phyloP scores from a whole-genome alignment of 140 eudicot species.

The Bidens hawaiensis region DNA sequence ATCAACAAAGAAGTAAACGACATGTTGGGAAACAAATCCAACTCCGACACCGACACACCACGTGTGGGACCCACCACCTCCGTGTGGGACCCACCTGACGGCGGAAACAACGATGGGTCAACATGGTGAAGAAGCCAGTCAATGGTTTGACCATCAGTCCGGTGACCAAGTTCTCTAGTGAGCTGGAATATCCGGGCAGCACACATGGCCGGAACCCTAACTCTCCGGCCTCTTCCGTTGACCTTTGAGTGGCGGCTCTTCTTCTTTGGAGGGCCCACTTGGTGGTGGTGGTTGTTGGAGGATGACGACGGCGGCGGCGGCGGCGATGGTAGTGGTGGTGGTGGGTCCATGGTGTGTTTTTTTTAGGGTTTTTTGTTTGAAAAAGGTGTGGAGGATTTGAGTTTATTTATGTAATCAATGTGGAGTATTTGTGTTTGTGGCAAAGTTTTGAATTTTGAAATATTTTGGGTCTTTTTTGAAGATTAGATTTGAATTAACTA shows the following conservation, averaged over 20 bases:
- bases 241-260: constrained; percentile 46
- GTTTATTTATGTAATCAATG: background rate
- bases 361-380: constrained; percentile 21
- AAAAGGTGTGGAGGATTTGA: background rate
- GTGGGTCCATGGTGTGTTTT: constrained; percentile 29
- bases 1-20: constrained; percentile 39
- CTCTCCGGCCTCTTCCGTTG: constrained; percentile 53
- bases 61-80: constrained; percentile 8
- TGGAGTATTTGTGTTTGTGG: constrained; percentile 24
- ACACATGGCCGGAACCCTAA: constrained; percentile 53
- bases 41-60: constrained; percentile 25
- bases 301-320: constrained; percentile 24
- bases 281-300: constrained; percentile 6
- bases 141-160: constrained; percentile 54
- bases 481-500: too few species aligned
- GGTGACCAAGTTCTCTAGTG: constrained; percentile 57
- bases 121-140: constrained; percentile 64
- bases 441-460: constrained; percentile 9
- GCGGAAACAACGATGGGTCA: constrained; percentile 34
- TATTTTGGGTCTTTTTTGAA: background rate
- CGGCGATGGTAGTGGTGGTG: constrained; percentile 17
- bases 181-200: constrained; percentile 69
- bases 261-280: constrained; percentile 2
- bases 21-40: constrained; percentile 36
- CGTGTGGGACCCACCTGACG: constrained; percentile 8